Conservation (phyloP, 163 green algal species). For the Smithsoniella earleae region DNA sequence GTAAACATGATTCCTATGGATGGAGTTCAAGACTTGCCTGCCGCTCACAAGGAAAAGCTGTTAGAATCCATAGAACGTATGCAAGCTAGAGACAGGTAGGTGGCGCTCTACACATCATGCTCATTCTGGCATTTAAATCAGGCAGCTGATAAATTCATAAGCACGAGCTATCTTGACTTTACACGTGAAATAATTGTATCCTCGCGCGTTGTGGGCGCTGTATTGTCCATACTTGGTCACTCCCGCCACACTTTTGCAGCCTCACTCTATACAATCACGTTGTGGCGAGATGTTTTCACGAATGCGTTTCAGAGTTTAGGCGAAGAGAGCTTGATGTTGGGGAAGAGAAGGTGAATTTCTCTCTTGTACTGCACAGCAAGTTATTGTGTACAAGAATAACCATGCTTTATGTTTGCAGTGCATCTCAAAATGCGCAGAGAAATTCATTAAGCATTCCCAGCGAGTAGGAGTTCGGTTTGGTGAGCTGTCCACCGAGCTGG, state of each 20-base stretch:
- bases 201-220: too few relatives aligned
- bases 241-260: neutral
- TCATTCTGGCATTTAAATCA: too few relatives aligned
- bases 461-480: slow-evolving; percentile 14
- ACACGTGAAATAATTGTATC: too few relatives aligned
- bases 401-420: slow-evolving; percentile 5
- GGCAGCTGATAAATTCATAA: too few relatives aligned
- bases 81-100: slow-evolving; percentile 28
- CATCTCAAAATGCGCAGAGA: slow-evolving; percentile 20
- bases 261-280: slow-evolving; percentile 28
- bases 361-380: neutral
- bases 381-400: neutral
- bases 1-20: slow-evolving; percentile 30
- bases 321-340: slow-evolving; percentile 7
- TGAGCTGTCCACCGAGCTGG: slow-evolving; percentile 18
- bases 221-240: neutral
- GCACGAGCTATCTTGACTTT: neutral
- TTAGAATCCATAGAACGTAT: slow-evolving; percentile 25
- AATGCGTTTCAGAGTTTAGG: slow-evolving; percentile 17
- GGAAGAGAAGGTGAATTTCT: slow-evolving; percentile 13
- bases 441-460: slow-evolving; percentile 30
- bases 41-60: slow-evolving; percentile 28
- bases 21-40: slow-evolving; percentile 13
- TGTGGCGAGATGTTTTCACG: slow-evolving; percentile 18
- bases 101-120: neutral